Conservation (phyloP, 2,329 filamentous ascomycete species). For the Metarhizium anisopliae region DNA sequence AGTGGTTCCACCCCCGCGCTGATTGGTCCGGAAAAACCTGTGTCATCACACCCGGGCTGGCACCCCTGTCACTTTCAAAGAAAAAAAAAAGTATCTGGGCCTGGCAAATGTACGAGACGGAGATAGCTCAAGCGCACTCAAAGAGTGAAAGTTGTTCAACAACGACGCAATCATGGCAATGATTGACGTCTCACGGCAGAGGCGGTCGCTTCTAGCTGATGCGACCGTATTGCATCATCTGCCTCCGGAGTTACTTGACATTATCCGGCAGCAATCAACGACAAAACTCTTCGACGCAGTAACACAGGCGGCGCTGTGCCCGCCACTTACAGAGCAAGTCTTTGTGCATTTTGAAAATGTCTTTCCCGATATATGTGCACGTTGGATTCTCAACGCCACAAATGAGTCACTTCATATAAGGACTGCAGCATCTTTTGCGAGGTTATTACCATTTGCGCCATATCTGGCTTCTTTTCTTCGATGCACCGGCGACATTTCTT, state of each 20-base stretch:
- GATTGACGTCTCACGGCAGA: slow-evolving; percentile 46
- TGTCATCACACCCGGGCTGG: slow-evolving; percentile 21
- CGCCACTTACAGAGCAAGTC: slow-evolving; percentile 61
- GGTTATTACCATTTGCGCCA: slow-evolving; percentile 73
- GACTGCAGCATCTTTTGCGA: slow-evolving; percentile 64
- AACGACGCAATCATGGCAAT: slow-evolving; percentile 40
- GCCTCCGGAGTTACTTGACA: slow-evolving; percentile 59
- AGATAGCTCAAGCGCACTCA: slow-evolving; percentile 12
- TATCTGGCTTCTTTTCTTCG: slow-evolving; percentile 68
- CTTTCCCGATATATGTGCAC: slow-evolving; percentile 73
- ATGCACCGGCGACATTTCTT: slow-evolving; percentile 20
- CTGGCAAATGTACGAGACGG: background rate
- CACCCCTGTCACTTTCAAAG: slow-evolving; percentile 21
- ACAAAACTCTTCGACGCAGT: slow-evolving; percentile 63
- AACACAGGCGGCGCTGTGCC: slow-evolving; percentile 58
- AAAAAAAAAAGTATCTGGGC: slow-evolving; percentile 23
- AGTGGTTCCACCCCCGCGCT: slow-evolving; percentile 6
- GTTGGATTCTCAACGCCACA: slow-evolving; percentile 55
- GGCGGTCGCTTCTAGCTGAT: slow-evolving; percentile 47
- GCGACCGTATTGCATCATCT: slow-evolving; percentile 47
- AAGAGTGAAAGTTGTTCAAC: slow-evolving; percentile 16
- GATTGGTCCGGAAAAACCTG: slow-evolving; percentile 29
- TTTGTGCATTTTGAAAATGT: slow-evolving; percentile 66
- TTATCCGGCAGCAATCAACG: slow-evolving; percentile 55
- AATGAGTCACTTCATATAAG: slow-evolving; percentile 28